Evolutionary conservation across 1,284 basidiomycete species (phyloP), one percentile per base, ranked within the genome.

Genomic region (Exsudoporus floridanus): DNA sequence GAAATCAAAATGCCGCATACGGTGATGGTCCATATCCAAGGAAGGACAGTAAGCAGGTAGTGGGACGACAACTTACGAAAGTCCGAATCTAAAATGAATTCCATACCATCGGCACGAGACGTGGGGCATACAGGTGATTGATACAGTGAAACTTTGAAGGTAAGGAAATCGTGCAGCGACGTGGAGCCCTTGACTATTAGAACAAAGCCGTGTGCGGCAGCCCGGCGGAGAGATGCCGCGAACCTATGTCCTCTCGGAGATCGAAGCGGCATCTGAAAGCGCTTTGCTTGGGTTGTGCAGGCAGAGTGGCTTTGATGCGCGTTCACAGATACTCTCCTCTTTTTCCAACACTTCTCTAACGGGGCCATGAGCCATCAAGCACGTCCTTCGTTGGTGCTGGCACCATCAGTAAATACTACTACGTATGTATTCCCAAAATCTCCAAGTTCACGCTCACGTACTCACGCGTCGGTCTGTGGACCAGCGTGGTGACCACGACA

Each of bases 401-500:
- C 84, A 62, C 88, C 88, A 41, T 87, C 88, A 19, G 82, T 90
- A 50, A 88, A 83, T 63, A 90, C 86, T 13, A 90, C 87, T 44
- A 87, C 80, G 87, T 90, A 72, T 46, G 82, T 75, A 49, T 55
- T 38, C 21, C 21, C 1, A 44, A 53, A 23, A 4, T 44, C 49
- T 49, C 34, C 42, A 46, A 13, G 31, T 42, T 3, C 40, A n/a
- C 30, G 7, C 53, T 49, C 53, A 52, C 49, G 43, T 52, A 56
- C 57, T 68, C 59, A 67, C 63, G 70, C 59, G 66, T 64, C 58
- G 48, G 45, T 55, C 55, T 56, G 50, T 62, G 58, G 27, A 53
- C 35, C 65, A 94, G 90, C 59, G 90, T 90, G 69, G 88, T 86
- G 67, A 94, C 85, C 56, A 93, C 86, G 46, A 94, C 86, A 19